Evolutionary conservation across 345 rosid species (phyloP), one percentile per base, ranked within the genome.

Genomic region (Citrus trifoliata): DNA sequence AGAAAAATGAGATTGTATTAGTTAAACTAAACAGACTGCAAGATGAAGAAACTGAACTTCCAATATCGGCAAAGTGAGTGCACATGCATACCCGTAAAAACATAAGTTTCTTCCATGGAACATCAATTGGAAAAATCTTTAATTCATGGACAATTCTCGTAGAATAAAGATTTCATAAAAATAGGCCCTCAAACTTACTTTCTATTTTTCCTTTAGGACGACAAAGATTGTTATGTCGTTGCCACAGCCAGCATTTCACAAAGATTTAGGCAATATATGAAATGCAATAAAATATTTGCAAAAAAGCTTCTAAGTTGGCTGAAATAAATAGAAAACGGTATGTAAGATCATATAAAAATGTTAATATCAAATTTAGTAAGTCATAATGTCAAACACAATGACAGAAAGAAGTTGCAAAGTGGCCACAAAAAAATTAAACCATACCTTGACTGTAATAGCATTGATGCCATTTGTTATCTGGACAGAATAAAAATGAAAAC

Each of bases 391-490:
- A 58, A 28, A n/a, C 22, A n/a, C n/a, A 73, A 70, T 37, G 22
- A 35, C 30, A 58, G 53, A 37, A 73, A 73, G 51, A 73, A 32
- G 5, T 32, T 32, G 60, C 22, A 67, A 74, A 61, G 22, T 21
- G 53, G 24, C 46, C 35, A 73, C 53, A 19, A 48, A 2, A 75
- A n/a, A 22, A 70, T 46, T 19, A 32, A 79, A 8, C 3, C 61
- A 63, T 89, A 96, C 98, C 97, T 94, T 96, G 64, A 94, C 94
- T 28, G 87, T 86, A 68, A 96, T 90, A 83, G 98, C 99, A 82
- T 76, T 60, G 21, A 96, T 93, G 60, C 81, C 85, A 80, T 76
- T 90, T 38, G 89, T 84, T 86, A 94, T 94, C 98, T 93, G 89
- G 79, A 81, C 58, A 73, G 61, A 48, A 69, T n/a, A 78, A 68